Percentiles rank a stretch among this genome's conserved stretches.
These are phyloP conservation scores for Fusarium sarcochroum DNA, from an alignment of 2,329 filamentous ascomycete species.

Conservation along the genomic window DNA sequence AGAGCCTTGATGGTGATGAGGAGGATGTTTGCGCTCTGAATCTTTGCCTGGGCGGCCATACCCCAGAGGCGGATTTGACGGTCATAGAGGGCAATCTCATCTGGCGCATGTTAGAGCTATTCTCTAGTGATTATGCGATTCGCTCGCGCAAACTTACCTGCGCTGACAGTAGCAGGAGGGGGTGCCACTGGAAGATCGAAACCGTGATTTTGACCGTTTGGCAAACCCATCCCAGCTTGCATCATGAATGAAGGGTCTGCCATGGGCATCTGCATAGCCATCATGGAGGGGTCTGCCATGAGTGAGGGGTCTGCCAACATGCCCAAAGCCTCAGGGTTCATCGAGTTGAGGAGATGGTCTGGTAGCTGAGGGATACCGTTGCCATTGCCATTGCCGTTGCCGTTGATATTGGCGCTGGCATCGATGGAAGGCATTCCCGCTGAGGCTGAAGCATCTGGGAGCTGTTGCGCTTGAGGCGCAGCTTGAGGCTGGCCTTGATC, in stretches of 20 bases:
- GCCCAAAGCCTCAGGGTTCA: slow-evolving; percentile 45
- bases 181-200: slow-evolving; percentile 38
- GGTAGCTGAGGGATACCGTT: slow-evolving; percentile 41
- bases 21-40: slow-evolving; percentile 90
- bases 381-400: slow-evolving; percentile 30
- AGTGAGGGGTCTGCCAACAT: slow-evolving; percentile 47
- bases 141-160: slow-evolving; percentile 48
- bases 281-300: slow-evolving; percentile 46
- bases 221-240: slow-evolving; percentile 50
- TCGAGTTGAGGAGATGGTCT: slow-evolving; percentile 38
- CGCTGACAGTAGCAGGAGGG: slow-evolving; percentile 51
- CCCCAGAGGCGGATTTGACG: slow-evolving; percentile 98
- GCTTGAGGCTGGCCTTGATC: slow-evolving; percentile 39
- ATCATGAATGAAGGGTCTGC: slow-evolving; percentile 49
- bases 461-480: slow-evolving; percentile 41
- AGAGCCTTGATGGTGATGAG: slow-evolving; percentile 90
- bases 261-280: slow-evolving; percentile 47
- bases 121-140: neutral
- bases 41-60: slow-evolving; percentile 92
- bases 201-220: slow-evolving; percentile 50
- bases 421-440: slow-evolving; percentile 23
- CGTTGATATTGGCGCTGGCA: slow-evolving; percentile 21
- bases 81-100: slow-evolving; percentile 98
- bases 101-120: slow-evolving; percentile 59
- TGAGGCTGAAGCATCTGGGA: slow-evolving; percentile 23